These are phyloP conservation scores for Fomitiporia mediterranea DNA, from an alignment of 1,284 basidiomycete genomes.

Conservation along the genomic window DNA sequence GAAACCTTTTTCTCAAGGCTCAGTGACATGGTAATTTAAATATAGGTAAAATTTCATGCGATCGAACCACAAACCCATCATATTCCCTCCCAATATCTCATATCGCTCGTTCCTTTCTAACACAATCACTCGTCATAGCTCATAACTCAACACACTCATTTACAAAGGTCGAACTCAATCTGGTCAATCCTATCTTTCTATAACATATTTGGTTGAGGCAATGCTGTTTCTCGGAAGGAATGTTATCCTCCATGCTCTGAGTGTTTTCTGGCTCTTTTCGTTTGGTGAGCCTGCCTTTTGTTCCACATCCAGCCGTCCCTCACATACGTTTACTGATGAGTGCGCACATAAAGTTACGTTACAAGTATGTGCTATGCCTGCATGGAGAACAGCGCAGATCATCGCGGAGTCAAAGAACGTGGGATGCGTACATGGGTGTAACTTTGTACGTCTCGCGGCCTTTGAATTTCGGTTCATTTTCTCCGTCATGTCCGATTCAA, in stretches of 20 bases:
- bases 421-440: slow-evolving; percentile 11
- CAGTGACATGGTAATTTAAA: too few species aligned
- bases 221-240: not conserved
- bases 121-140: not conserved
- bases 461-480: not conserved
- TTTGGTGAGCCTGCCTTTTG: not conserved
- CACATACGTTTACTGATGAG: not conserved
- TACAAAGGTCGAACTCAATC: not conserved
- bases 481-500: not conserved
- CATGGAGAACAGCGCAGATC: slow-evolving; percentile 10
- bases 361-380: slow-evolving; percentile 4
- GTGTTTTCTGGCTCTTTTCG: not conserved
- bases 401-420: slow-evolving; percentile 11
- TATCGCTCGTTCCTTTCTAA: not conserved
- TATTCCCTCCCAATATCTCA: not conserved
- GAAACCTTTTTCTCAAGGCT: not conserved
- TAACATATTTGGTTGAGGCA: not conserved
- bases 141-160: not conserved
- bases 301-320: not conserved
- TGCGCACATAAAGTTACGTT: not conserved
- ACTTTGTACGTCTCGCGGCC: not conserved
- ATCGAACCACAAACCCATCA: too few species aligned
- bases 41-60: too few species aligned
- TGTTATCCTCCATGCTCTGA: not conserved
- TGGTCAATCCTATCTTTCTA: not conserved